These are phyloP conservation scores for Phanerochaete sordida DNA, from an alignment of 768 basidiomycete genomes.

Conservation along the genomic window DNA sequence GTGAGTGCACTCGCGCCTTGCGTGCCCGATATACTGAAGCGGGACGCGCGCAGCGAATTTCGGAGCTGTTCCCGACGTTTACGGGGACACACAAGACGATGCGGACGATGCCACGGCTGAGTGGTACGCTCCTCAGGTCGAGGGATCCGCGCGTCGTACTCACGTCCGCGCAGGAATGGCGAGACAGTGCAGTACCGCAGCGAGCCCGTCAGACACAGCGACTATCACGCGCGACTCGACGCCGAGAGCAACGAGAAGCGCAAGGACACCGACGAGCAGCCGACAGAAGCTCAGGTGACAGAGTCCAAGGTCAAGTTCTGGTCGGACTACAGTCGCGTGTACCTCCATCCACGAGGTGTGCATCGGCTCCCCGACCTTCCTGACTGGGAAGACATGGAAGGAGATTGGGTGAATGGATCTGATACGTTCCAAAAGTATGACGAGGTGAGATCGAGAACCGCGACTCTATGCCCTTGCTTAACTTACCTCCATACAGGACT, in stretches of 20 bases:
- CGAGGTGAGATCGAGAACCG: conserved; percentile 36
- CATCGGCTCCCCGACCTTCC: conserved; percentile 59
- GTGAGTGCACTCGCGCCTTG: conserved; percentile 32
- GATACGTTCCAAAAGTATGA: conserved; percentile 52
- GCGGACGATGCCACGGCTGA: background rate
- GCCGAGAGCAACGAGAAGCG: conserved; percentile 13
- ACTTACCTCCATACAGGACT: conserved; percentile 39
- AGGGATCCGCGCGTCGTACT: too few species aligned
- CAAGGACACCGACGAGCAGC: conserved; percentile 12
- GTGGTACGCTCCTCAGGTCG: conserved; percentile 5
- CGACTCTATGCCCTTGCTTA: background rate
- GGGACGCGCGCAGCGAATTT: conserved; percentile 49
- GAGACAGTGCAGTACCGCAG: conserved; percentile 47
- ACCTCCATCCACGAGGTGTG: conserved; percentile 61
- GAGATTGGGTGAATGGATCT: conserved; percentile 54
- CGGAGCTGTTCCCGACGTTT: conserved; percentile 50
- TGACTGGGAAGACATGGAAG: conserved; percentile 50
- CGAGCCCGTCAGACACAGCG: conserved; percentile 47
- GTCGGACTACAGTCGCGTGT: conserved; percentile 67
- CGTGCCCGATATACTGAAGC: background rate
- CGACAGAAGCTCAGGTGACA: conserved; percentile 2
- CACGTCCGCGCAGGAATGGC: conserved; percentile 41
- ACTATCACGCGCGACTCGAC: conserved; percentile 48
- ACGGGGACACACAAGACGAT: conserved; percentile 15
- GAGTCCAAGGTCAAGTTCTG: conserved; percentile 48